Evolutionary conservation across 371 early-diverging fungal species (phyloP), one percentile per base, ranked within the genome.

Genomic region (Basidiobolus meristosporus): DNA sequence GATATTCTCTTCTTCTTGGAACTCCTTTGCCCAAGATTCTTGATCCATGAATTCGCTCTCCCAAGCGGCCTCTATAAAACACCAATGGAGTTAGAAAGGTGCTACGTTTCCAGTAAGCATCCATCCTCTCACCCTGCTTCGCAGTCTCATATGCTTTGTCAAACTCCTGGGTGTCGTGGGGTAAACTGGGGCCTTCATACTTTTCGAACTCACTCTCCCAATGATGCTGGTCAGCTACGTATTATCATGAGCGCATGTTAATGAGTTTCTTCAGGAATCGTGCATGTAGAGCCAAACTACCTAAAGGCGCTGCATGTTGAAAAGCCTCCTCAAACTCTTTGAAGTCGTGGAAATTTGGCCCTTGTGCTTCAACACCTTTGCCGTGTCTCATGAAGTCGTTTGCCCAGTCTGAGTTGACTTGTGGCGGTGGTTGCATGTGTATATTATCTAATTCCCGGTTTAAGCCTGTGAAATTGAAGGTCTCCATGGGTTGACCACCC

Each of bases 71-170:
- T 42, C 51, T 47, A 31, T 11, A 40, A 11, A 38, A 33, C 17
- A 33, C 6, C 29, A 33, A 26, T 31, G 29, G 32, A 12, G 28
- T 29, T 30, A 10, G 12, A 20, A 33, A 19, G 12, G 42, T 26
- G 14, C 16, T 33, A 20, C 31, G 28, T 11, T 7, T 31, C 12
- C 31, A 31, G 16, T 40, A 7, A 16, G 31, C 12, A 17, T 14
- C 4, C 33, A n/a, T 19, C 6, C 11, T 28, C 39, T 38, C 54
- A 62, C 59, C 51, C 42, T 63, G 59, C 26, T 70, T 62, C 0
- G 82, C 84, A 38, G 73, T 60, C 31, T 82, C 71, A 56, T 83
- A 85, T 10, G 84, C 82, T 19, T 48, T 47, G 40, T 83, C 82
- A 42, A 87, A 77, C 4, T 76, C 82, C 1, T 59, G 57, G 11